Percentiles rank a stretch among this genome's conserved stretches.
Evolutionary conservation across 495 filamentous ascomycete species (phyloP).

Genomic region (Xylaria acuta): DNA sequence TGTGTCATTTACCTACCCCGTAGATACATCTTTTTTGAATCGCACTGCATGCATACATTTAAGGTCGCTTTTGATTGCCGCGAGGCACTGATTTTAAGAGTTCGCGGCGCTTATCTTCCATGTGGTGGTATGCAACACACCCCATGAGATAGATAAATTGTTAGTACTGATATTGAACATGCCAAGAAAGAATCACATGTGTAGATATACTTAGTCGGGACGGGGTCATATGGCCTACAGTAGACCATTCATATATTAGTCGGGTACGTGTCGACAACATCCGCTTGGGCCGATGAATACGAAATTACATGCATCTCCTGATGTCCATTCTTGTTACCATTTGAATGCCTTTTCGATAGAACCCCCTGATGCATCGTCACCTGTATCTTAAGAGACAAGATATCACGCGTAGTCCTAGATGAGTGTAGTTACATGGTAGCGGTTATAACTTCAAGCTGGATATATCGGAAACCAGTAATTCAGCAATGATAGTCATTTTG

Average conservation of each 20-base stretch:
- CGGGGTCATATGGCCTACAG: no score
- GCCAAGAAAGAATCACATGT: conserved; percentile 1
- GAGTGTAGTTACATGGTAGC: not conserved
- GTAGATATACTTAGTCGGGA: not conserved
- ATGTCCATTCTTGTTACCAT: not conserved
- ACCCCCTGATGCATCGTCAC: not conserved
- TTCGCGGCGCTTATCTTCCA: not conserved
- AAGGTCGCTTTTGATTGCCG: not conserved
- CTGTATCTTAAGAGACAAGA: not conserved
- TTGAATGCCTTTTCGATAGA: not conserved
- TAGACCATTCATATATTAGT: no score
- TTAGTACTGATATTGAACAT: not conserved
- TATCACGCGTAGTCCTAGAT: not conserved
- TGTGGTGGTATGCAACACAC: not conserved
- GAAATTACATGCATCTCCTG: no score
- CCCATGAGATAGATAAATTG: not conserved
- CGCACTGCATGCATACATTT: not conserved
- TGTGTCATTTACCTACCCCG: no score
- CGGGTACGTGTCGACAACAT: no score
- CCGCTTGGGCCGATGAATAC: no score
- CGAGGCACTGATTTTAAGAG: no score
- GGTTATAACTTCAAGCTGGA: not conserved
- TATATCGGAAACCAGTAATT: not conserved
- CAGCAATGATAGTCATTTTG: no score
- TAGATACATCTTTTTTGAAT: no score